phyloP scores from a whole-genome alignment of 495 filamentous ascomycete species.

The Podospora tetraspora region DNA sequence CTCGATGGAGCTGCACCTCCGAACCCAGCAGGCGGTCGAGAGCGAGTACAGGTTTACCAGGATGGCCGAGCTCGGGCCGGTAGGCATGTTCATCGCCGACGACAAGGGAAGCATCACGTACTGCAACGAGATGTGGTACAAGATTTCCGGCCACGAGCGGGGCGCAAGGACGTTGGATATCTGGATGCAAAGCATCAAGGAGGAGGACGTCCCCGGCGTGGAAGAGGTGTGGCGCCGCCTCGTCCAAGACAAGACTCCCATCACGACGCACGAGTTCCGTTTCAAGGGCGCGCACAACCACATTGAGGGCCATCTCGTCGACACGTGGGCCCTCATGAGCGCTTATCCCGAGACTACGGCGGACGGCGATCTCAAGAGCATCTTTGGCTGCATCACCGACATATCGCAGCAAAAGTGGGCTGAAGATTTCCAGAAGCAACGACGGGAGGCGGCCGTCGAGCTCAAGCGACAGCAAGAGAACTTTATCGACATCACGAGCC shows the following conservation, averaged over 20 bases:
- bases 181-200: constrained; percentile 63
- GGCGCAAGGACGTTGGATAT: constrained; percentile 42
- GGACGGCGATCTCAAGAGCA: constrained; percentile 55
- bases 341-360: constrained; percentile 60
- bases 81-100: constrained; percentile 68
- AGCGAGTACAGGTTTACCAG: constrained; percentile 67
- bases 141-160: constrained; percentile 55
- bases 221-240: constrained; percentile 53
- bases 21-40: constrained; percentile 63
- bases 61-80: constrained; percentile 69
- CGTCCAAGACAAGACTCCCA: constrained; percentile 48
- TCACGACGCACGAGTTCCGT: constrained; percentile 58
- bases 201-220: constrained; percentile 54
- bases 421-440: constrained; percentile 57
- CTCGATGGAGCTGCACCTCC: constrained; percentile 58
- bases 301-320: constrained; percentile 50
- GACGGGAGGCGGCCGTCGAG: constrained; percentile 58
- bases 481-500: constrained; percentile 84
- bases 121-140: constrained; percentile 69
- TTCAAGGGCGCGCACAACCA: constrained; percentile 59
- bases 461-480: constrained; percentile 69
- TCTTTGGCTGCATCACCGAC: constrained; percentile 61
- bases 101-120: constrained; percentile 57
- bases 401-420: constrained; percentile 57
- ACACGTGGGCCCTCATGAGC: constrained; percentile 67